Evolutionary conservation across 2,329 filamentous ascomycete species (phyloP), one percentile per base, ranked within the genome.

Genomic region (Aspergillus fumigatiaffinis): DNA sequence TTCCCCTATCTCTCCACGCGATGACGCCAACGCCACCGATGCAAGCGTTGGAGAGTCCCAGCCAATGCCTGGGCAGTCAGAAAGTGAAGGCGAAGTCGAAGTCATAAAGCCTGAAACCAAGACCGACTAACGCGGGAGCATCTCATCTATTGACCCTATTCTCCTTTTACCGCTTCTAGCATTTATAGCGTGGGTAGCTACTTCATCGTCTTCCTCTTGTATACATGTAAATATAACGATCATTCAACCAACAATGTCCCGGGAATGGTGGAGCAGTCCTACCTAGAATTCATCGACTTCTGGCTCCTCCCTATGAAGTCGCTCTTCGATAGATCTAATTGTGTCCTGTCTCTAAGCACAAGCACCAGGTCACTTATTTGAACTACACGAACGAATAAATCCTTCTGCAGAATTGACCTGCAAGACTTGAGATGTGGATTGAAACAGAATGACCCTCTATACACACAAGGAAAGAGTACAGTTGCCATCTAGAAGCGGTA

Each of bases 131-230:
- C 21, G 23, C 14, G 44, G 12, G 44, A 1, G 7, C 20, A 3
- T 21, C 21, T 12, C 6, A 10, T 26, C 44, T 52, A 53, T 9
- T 17, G 26, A 50, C 38, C 20, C 51, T 20, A 50, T 48, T 49
- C 26, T 53, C 35, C 42, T 46, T 55, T 23, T 51, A 53, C 51
- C 52, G 41, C 41, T 7, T 56, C 52, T 48, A 54, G 62, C 62
- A 64, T 60, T 57, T 59, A 57, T 57, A 61, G 56, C 59, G 58
- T 51, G 58, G 59, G 48, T 52, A 56, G 23, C 54, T 41, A 41
- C 50, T 21, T 53, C 44, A 48, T 51, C 26, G 51, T 38, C n/a
- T 32, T 54, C 47, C 50, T 47, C 44, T 21, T 47, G 44, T 47
- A 47, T 47, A 54, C 46, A 51, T 59, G 57, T 56, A 57, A 51